Conservation (phyloP, 2,329 filamentous ascomycete species). For the Hypoxylon sp. region DNA sequence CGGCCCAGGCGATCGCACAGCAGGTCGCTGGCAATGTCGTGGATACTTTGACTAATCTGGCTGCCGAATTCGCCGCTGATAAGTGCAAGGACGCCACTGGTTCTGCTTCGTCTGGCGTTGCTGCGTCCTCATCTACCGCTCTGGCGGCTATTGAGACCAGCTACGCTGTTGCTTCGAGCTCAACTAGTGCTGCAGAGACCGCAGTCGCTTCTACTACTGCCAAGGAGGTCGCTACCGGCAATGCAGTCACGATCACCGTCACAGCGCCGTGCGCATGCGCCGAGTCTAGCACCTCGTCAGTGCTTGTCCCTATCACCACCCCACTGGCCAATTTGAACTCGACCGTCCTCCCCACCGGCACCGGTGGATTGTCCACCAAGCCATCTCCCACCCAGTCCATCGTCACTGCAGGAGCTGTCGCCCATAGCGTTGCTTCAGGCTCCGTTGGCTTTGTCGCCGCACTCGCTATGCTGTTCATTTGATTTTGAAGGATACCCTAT, state of each 20-base stretch:
- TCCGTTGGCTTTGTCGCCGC: slow-evolving; percentile 46
- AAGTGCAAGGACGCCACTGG: slow-evolving; percentile 40
- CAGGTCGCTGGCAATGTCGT: slow-evolving; percentile 34
- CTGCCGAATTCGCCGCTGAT: slow-evolving; percentile 33
- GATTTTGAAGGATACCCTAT: slow-evolving; percentile 14
- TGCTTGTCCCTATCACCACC: slow-evolving; percentile 4
- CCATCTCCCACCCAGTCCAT: slow-evolving; percentile 30
- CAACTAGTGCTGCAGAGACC: background rate
- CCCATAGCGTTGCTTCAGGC: slow-evolving; percentile 41
- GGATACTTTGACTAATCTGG: slow-evolving; percentile 34
- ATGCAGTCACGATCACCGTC: slow-evolving; percentile 44
- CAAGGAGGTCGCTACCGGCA: slow-evolving; percentile 3
- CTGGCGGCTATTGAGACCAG: background rate
- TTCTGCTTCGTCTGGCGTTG: background rate
- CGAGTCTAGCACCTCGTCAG: background rate
- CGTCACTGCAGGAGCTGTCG: slow-evolving; percentile 43
- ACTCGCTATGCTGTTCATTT: slow-evolving; percentile 46
- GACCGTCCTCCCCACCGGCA: slow-evolving; percentile 35
- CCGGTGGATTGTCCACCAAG: slow-evolving; percentile 34
- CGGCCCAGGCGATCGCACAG: slow-evolving; percentile 35
- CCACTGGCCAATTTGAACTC: slow-evolving; percentile 34
- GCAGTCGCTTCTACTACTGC: background rate
- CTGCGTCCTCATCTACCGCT: background rate
- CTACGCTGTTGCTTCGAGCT: background rate
- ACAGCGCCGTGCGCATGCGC: slow-evolving; percentile 32